Conservation (phyloP, 768 basidiomycete species). For the Amanita jacksonii region DNA sequence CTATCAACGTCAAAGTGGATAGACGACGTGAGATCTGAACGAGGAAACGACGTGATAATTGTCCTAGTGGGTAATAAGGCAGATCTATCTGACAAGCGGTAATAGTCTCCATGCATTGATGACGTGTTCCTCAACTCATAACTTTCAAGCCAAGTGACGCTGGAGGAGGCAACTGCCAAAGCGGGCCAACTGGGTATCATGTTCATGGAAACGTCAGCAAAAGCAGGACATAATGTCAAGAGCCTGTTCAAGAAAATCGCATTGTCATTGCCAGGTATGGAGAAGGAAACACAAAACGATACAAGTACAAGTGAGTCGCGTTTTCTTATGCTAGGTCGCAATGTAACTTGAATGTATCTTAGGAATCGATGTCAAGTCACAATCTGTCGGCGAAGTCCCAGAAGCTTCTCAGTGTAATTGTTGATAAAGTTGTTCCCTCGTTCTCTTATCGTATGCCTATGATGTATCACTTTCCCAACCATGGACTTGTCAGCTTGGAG, state of each 20-base stretch:
- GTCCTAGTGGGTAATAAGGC: conserved; percentile 99
- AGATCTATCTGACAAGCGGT: conserved; percentile 98
- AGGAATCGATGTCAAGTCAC: conserved; percentile 91
- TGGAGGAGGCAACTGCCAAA: conserved; percentile 92
- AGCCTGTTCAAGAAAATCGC: conserved; percentile 99
- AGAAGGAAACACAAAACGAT: conserved; percentile 62
- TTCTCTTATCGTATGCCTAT: conserved; percentile 7
- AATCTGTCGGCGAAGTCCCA: conserved; percentile 57
- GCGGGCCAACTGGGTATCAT: conserved; percentile 87
- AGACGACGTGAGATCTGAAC: conserved; percentile 95
- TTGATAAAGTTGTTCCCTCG: conserved; percentile 26
- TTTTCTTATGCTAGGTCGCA: conserved; percentile 9
- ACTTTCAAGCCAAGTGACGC: conserved; percentile 84
- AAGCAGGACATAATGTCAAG: conserved; percentile 99
- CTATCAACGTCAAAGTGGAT: conserved; percentile 98
- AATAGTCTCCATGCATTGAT: conserved; percentile 19
- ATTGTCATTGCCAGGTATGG: conserved; percentile 94
- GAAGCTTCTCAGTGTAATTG: conserved; percentile 85
- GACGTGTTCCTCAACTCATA: conserved; percentile 7
- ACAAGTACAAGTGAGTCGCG: conserved; percentile 39
- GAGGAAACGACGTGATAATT: conserved; percentile 97
- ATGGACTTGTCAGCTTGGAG: too few species aligned
- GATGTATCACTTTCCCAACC: conserved; percentile 11
- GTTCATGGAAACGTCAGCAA: conserved; percentile 99
- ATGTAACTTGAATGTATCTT: conserved; percentile 6